Conservation (phyloP, 2,329 filamentous ascomycete species). For the Aspergillus versicolor region DNA sequence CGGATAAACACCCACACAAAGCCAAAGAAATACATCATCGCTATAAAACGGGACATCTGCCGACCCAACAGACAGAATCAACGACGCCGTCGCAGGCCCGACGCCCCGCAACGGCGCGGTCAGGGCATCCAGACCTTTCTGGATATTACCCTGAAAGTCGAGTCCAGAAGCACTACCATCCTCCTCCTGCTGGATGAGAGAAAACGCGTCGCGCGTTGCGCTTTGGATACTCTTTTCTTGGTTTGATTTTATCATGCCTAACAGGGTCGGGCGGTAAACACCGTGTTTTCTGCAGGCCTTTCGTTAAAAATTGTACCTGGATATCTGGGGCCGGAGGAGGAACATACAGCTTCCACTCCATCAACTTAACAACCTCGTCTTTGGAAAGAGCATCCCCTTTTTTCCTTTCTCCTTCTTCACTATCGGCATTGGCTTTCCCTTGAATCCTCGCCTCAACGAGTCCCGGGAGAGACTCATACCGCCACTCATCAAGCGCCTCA, state of each 20-base stretch:
- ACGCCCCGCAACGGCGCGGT: slow-evolving; percentile 40
- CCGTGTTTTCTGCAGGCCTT: slow-evolving; percentile 38
- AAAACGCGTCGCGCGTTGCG: slow-evolving; percentile 30
- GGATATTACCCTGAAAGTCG: slow-evolving; percentile 21
- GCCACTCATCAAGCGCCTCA: slow-evolving; percentile 36
- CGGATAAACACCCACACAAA: slow-evolving; percentile 24
- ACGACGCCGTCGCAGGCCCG: slow-evolving; percentile 43
- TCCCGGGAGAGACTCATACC: slow-evolving; percentile 36
- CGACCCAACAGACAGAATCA: slow-evolving; percentile 39
- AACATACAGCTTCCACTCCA: slow-evolving; percentile 48
- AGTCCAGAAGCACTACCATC: neutral
- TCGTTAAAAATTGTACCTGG: slow-evolving; percentile 18
- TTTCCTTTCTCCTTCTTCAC: slow-evolving; percentile 10
- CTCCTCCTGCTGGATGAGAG: neutral
- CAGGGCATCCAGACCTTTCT: slow-evolving; percentile 31
- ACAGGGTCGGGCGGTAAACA: slow-evolving; percentile 37
- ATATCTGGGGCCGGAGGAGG: neutral
- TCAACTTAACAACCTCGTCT: slow-evolving; percentile 36
- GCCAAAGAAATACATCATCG: slow-evolving; percentile 44
- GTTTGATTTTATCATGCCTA: slow-evolving; percentile 42
- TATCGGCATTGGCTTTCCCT: too few species aligned
- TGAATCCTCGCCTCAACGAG: slow-evolving; percentile 18
- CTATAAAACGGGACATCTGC: slow-evolving; percentile 42
- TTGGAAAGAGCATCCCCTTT: slow-evolving; percentile 27
- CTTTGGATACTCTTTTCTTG: slow-evolving; percentile 23